phyloP scores from a whole-genome alignment of 352 stramenopile genomes.

The Phytopythium vexans region DNA sequence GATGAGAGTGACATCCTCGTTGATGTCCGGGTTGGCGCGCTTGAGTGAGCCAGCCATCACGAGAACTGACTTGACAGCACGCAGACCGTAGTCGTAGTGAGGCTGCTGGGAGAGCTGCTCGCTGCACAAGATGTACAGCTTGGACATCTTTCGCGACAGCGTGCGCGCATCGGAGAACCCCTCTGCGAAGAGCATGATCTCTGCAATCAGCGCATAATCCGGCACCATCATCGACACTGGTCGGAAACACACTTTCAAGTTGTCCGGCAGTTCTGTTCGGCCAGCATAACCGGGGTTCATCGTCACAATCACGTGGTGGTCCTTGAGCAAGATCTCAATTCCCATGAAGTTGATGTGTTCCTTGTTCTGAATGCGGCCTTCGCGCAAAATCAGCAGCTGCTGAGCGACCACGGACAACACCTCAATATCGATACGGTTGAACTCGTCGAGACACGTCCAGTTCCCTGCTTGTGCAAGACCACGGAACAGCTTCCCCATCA shows the following conservation, averaged over 20 bases:
- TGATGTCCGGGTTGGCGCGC: constrained; percentile 57
- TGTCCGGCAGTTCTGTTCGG: constrained; percentile 95
- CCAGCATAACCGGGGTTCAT: constrained; percentile 97
- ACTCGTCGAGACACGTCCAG: constrained; percentile 92
- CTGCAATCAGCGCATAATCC: constrained; percentile 94
- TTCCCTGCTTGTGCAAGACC: constrained; percentile 89
- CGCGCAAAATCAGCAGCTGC: constrained; percentile 76
- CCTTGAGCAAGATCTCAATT: constrained; percentile 93
- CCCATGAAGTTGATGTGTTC: constrained; percentile 96
- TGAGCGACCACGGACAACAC: constrained; percentile 94
- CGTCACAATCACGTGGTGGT: constrained; percentile 97
- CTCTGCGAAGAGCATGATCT: constrained; percentile 97
- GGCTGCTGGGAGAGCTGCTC: constrained; percentile 93
- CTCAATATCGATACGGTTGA: constrained; percentile 94
- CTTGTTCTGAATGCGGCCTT: constrained; percentile 79
- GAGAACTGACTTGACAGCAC: constrained; percentile 91
- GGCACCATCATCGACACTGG: constrained; percentile 97
- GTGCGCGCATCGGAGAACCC: constrained; percentile 92
- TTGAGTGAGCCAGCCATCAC: constrained; percentile 92
- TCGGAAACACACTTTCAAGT: constrained; percentile 95
- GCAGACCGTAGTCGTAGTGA: constrained; percentile 94
- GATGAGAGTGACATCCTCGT: constrained; percentile 90
- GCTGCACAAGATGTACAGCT: constrained; percentile 91
- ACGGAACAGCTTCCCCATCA: constrained; percentile 96
- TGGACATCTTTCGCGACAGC: constrained; percentile 96